Conservation (phyloP, 768 basidiomycete species). For the Suillus paluster region DNA sequence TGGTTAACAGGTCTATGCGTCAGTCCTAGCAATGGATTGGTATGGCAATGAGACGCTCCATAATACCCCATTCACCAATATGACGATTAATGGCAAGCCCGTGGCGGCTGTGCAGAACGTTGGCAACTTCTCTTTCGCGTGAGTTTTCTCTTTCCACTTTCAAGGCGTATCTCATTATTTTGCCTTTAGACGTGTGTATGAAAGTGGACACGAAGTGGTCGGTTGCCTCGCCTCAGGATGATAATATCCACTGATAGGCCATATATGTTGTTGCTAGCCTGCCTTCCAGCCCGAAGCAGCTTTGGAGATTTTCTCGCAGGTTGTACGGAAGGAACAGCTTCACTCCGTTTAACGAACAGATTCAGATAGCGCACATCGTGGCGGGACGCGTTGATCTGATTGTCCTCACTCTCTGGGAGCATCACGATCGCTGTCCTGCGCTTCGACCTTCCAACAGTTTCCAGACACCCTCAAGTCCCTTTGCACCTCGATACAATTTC, state of each 20-base stretch:
- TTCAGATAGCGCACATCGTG: neutral
- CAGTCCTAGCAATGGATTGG: slow-evolving; percentile 50
- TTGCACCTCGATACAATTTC: too few species aligned
- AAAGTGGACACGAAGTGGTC: slow-evolving; percentile 66
- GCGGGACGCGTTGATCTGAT: too few species aligned
- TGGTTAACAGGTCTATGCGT: slow-evolving; percentile 34
- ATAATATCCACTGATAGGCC: neutral
- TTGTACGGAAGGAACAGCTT: slow-evolving; percentile 53
- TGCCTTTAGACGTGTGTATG: slow-evolving; percentile 52
- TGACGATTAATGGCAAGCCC: slow-evolving; percentile 55
- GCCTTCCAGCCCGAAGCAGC: slow-evolving; percentile 65
- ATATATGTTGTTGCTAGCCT: slow-evolving; percentile 40
- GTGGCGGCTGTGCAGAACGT: slow-evolving; percentile 67
- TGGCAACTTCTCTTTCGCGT: slow-evolving; percentile 72
- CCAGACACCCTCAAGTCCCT: too few species aligned
- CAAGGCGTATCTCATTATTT: neutral
- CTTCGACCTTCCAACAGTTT: too few species aligned
- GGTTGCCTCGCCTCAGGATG: slow-evolving; percentile 25
- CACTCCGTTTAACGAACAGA: slow-evolving; percentile 47
- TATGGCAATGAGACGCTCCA: slow-evolving; percentile 46
- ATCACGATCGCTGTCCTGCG: too few species aligned
- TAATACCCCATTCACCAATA: slow-evolving; percentile 51
- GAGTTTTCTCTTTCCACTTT: slow-evolving; percentile 27
- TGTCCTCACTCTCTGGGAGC: too few species aligned
- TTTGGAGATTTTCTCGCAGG: slow-evolving; percentile 61